phyloP scores from a whole-genome alignment of 1,139 yeast genomes.

The Geotrichum siamense region DNA sequence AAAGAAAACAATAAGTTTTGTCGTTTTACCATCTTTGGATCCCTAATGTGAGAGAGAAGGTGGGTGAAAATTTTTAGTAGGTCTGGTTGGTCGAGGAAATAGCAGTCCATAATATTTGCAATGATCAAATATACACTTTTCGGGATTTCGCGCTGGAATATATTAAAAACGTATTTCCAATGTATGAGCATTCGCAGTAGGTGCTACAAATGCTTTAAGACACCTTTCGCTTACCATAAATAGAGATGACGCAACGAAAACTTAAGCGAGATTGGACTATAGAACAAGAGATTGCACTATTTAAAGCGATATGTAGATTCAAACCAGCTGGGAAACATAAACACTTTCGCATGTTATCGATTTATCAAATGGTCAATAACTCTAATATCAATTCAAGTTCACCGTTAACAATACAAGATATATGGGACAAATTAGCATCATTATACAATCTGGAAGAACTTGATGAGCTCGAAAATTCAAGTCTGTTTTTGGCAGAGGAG shows the following conservation, averaged over 20 bases:
- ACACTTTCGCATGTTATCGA: conserved; percentile 51
- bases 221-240: background rate
- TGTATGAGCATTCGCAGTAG: background rate
- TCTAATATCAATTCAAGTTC: conserved; percentile 27
- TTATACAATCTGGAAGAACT: conserved; percentile 52
- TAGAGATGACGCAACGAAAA: conserved; percentile 2
- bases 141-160: background rate
- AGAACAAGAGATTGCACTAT: conserved; percentile 60
- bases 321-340: conserved; percentile 53
- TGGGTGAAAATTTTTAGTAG: conserved; percentile 9
- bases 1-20: conserved; percentile 19
- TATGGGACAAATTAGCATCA: conserved; percentile 51
- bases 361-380: conserved; percentile 48
- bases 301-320: conserved; percentile 58
- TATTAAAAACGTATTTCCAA: background rate
- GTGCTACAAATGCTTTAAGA: background rate
- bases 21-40: conserved; percentile 17
- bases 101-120: conserved; percentile 1
- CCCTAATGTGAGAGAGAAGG: conserved; percentile 2
- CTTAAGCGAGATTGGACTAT: conserved; percentile 42
- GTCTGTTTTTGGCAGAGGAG: conserved; percentile 15
- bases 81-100: conserved; percentile 14
- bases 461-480: conserved; percentile 44
- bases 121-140: conserved; percentile 4
- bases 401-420: conserved; percentile 41